Evolutionary conservation across 2,329 filamentous ascomycete species (phyloP), one percentile per base, ranked within the genome.

Genomic region (Aspergillus fumigatiaffinis): DNA sequence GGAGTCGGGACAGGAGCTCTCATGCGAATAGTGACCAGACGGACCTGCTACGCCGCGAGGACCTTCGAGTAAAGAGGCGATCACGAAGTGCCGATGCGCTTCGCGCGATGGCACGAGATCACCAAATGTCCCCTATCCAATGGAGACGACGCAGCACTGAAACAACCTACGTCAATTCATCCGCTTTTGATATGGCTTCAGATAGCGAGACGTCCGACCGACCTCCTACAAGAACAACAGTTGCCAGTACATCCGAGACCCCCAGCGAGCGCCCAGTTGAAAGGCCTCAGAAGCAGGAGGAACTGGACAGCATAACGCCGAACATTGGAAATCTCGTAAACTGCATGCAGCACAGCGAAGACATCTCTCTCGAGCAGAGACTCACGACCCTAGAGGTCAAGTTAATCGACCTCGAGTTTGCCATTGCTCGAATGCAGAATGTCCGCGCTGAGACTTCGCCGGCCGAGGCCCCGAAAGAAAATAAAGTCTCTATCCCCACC

Each of bases 341-440:
- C 46, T 66, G 68, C 12, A 75, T 79, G 66, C 74, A 76, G 48
- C 68, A 72, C 41, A 71, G 76, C 54, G 73, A 75, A 25, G 71
- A 70, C 21, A 64, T 72, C 20, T 75, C 70, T 3, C 63, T 80
- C 1, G 77, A 79, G 55, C 77, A 80, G 54, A 72, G 79, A 50
- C 60, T 81, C n/a, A 76, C 76, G 35, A 80, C 78, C 0, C 66
- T 81, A 6, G 79, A 81, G 58, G 78, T 81, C 23, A 81, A 81
- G 58, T 65, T 80, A 51, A 79, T 80, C 60, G 79, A 80, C 50
- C 69, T 81, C 4, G 79, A 81, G 60, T 78, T 79, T 55, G 79
- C 79, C 4, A 77, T 81, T 58, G 76, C 77, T 1, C 76, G 78
- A 53, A 71, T 81, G 57, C 79, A 80, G 62, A 73, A 69, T 50